phyloP scores from a whole-genome alignment of 2,329 filamentous ascomycete genomes.

The Aspergillus sp. region DNA sequence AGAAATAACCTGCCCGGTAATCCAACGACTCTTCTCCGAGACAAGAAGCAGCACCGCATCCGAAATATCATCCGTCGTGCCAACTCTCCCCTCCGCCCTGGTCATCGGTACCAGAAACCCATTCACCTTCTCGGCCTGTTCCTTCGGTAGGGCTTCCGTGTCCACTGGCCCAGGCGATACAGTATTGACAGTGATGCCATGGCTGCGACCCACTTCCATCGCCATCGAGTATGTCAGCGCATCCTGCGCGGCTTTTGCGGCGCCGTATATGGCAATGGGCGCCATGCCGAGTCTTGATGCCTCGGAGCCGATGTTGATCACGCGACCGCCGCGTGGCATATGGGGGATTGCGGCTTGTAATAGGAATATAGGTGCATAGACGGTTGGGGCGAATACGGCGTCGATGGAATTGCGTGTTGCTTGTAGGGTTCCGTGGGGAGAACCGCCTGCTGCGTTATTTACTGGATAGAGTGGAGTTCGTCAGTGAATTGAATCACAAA shows the following conservation, averaged over 20 bases:
- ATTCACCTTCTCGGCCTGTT: not conserved
- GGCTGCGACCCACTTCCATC: not conserved
- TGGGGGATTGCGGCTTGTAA: conserved; percentile 32
- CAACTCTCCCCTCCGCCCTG: not conserved
- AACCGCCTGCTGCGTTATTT: not conserved
- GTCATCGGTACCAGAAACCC: not conserved
- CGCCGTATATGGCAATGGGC: conserved; percentile 58
- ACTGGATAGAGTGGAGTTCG: not conserved
- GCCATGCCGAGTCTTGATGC: conserved; percentile 56
- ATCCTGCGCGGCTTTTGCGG: conserved; percentile 59
- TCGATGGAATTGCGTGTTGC: not conserved
- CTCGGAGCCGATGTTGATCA: conserved; percentile 59
- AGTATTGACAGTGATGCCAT: conserved; percentile 3
- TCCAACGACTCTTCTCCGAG: conserved; percentile 9
- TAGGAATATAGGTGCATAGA: conserved; percentile 30
- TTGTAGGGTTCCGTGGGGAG: not conserved
- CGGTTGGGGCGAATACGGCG: conserved; percentile 15
- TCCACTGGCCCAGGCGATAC: conserved; percentile 7
- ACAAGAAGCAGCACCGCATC: conserved; percentile 4
- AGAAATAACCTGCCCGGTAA: conserved; percentile 11
- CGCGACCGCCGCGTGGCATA: conserved; percentile 42
- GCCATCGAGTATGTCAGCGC: conserved; percentile 29
- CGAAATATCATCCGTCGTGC: conserved; percentile 6
- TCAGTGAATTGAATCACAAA: rapidly evolving
- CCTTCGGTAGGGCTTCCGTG: not conserved